phyloP scores from a whole-genome alignment of 2,329 filamentous ascomycete genomes.

The Ceratocystis lukuohia region DNA sequence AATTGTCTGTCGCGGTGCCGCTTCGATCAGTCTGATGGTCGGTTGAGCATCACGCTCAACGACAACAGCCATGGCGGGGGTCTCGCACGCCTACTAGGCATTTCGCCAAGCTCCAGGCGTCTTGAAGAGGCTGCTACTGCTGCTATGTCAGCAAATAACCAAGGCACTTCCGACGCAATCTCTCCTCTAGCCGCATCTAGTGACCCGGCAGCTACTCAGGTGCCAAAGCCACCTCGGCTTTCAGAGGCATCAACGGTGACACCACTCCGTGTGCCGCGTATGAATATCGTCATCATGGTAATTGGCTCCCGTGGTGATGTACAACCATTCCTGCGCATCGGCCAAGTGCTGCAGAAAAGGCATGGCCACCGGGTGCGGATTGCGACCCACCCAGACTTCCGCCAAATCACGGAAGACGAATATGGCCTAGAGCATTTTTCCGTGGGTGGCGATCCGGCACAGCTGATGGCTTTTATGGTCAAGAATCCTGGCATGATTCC shows the following conservation, averaged over 20 bases:
- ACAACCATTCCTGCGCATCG: conserved; percentile 66
- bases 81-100: conserved; percentile 34
- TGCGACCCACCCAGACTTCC: conserved; percentile 66
- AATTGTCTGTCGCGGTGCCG: conserved; percentile 51
- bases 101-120: not conserved
- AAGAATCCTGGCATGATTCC: conserved; percentile 72
- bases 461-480: conserved; percentile 81
- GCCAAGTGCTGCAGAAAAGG: conserved; percentile 55
- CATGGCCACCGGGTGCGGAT: conserved; percentile 65
- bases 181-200: not conserved
- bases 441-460: conserved; percentile 63
- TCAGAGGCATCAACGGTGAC: conserved; percentile 11
- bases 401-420: conserved; percentile 56
- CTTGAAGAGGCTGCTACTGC: not conserved
- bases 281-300: conserved; percentile 76
- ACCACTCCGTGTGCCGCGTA: conserved; percentile 21
- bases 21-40: conserved; percentile 50
- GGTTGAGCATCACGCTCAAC: conserved; percentile 58
- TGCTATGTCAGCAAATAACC: not conserved
- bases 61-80: conserved; percentile 58
- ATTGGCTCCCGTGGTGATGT: conserved; percentile 70
- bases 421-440: conserved; percentile 67
- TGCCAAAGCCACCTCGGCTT: conserved; percentile 13
- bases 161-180: not conserved
- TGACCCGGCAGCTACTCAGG: conserved; percentile 8